phyloP scores from a whole-genome alignment of 2,329 filamentous ascomycete species.

The Aspergillus hortae region DNA sequence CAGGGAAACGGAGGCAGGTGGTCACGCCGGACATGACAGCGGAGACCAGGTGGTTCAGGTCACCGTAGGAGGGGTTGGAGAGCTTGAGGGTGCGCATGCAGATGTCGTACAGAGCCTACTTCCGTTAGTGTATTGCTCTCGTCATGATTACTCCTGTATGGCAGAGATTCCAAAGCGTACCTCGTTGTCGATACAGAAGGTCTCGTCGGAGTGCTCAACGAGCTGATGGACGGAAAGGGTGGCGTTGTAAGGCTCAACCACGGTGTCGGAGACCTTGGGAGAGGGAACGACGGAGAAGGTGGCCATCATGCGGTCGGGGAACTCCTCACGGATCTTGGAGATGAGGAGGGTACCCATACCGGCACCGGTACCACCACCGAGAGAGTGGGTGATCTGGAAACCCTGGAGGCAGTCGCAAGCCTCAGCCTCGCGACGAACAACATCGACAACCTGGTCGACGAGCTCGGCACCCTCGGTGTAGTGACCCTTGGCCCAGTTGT shows the following conservation, averaged over 20 bases:
- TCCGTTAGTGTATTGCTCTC: slow-evolving; percentile 1
- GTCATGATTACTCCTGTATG: no score
- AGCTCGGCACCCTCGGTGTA: slow-evolving; percentile 99
- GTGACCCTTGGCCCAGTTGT: slow-evolving; percentile 99
- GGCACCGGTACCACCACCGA: slow-evolving; percentile 99
- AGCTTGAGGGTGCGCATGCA: slow-evolving; percentile 99
- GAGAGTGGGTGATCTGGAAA: slow-evolving; percentile 99
- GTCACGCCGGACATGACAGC: slow-evolving; percentile 99
- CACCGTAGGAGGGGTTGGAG: slow-evolving; percentile 95
- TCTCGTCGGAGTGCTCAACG: slow-evolving; percentile 99
- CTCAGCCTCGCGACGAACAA: slow-evolving; percentile 97
- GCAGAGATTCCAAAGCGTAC: slow-evolving; percentile 31
- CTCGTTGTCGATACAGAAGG: slow-evolving; percentile 99
- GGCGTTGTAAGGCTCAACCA: slow-evolving; percentile 99
- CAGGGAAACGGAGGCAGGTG: slow-evolving; percentile 97
- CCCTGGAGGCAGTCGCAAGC: slow-evolving; percentile 99
- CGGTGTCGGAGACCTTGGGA: slow-evolving; percentile 98
- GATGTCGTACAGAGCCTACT: slow-evolving; percentile 90
- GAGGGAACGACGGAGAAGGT: slow-evolving; percentile 99
- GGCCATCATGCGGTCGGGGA: slow-evolving; percentile 99
- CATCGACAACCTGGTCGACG: slow-evolving; percentile 96
- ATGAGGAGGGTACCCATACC: slow-evolving; percentile 99
- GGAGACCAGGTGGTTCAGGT: slow-evolving; percentile 98
- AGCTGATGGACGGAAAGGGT: slow-evolving; percentile 98
- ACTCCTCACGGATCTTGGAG: slow-evolving; percentile 99